Evolutionary conservation across 768 basidiomycete species (phyloP).

Genomic region (Amanita inopinata): DNA sequence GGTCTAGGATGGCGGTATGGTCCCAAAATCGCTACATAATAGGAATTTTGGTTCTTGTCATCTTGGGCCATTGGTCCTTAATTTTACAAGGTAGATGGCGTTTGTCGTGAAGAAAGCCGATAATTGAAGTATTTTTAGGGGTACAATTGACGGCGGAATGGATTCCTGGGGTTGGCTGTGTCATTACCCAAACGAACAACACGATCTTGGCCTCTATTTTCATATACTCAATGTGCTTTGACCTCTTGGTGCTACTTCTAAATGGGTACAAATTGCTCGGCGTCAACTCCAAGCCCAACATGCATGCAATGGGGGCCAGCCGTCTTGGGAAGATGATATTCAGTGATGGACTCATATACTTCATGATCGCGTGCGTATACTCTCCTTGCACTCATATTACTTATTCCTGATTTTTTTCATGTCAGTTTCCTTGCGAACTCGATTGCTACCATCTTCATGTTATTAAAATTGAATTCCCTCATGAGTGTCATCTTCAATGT

Average conservation of each 20-base stretch:
- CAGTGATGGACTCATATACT: constrained; percentile 63
- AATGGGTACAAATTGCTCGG: constrained; percentile 49
- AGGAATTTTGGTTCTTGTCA: constrained; percentile 24
- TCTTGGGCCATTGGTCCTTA: constrained; percentile 37
- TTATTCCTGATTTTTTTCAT: background rate
- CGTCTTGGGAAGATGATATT: constrained; percentile 57
- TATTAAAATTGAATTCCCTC: constrained; percentile 51
- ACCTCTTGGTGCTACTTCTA: constrained; percentile 48
- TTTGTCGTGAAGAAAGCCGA: background rate
- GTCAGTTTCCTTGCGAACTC: constrained; percentile 34
- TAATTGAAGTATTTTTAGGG: constrained; percentile 24
- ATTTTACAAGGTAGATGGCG: constrained; percentile 13
- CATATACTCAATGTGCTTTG: constrained; percentile 72
- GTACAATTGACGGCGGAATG: constrained; percentile 50
- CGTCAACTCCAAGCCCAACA: constrained; percentile 12
- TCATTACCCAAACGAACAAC: constrained; percentile 51
- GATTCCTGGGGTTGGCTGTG: constrained; percentile 37
- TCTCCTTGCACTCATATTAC: constrained; percentile 1
- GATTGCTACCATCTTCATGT: constrained; percentile 53
- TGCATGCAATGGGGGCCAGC: constrained; percentile 23
- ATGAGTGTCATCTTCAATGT: constrained; percentile 63
- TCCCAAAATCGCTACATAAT: constrained; percentile 28
- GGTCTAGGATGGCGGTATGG: constrained; percentile 18
- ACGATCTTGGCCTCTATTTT: constrained; percentile 58
- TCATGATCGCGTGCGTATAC: constrained; percentile 56